Conservation (phyloP, 1,284 basidiomycete genomes). For the Ustilago sp. region DNA sequence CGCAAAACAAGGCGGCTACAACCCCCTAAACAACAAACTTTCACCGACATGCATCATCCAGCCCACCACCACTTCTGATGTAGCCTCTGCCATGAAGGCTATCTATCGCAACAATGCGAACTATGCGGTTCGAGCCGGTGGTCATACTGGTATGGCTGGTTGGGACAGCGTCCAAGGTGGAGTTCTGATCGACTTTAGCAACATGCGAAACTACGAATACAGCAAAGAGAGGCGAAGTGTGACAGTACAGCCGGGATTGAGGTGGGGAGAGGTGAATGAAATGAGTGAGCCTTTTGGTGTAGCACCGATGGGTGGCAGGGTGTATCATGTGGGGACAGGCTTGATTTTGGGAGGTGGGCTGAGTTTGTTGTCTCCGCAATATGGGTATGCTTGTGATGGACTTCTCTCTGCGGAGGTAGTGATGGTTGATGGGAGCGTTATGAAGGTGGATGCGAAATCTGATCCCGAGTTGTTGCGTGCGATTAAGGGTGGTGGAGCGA, state of each 20-base stretch:
- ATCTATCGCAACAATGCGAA: constrained; percentile 15
- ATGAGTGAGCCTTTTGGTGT: constrained; percentile 18
- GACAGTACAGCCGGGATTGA: constrained; percentile 33
- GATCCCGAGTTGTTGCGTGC: constrained; percentile 34
- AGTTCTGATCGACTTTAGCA: constrained; percentile 41
- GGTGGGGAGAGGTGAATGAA: constrained; percentile 46
- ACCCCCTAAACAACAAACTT: constrained; percentile 40
- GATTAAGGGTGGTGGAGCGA: constrained; percentile 53
- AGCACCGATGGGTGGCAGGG: constrained; percentile 42
- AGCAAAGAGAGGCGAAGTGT: constrained; percentile 4
- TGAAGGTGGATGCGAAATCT: constrained; percentile 1
- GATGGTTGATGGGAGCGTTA: constrained; percentile 22
- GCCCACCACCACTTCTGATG: constrained; percentile 14
- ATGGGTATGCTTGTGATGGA: constrained; percentile 51
- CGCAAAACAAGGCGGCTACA: constrained; percentile 18
- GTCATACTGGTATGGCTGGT: constrained; percentile 50
- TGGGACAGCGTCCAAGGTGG: constrained; percentile 40
- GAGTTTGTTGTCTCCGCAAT: constrained; percentile 29
- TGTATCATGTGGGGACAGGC: constrained; percentile 48
- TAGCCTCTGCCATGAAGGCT: constrained; percentile 14
- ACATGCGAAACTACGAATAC: constrained; percentile 34
- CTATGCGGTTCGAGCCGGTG: constrained; percentile 54
- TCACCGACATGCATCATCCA: constrained; percentile 35
- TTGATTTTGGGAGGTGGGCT: constrained; percentile 52
- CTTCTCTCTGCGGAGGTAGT: constrained; percentile 32